A percentile compares a stretch with the other conserved stretches of the same genome.
Evolutionary conservation across 768 basidiomycete species (phyloP).

Genomic region (Ramaria sp.): DNA sequence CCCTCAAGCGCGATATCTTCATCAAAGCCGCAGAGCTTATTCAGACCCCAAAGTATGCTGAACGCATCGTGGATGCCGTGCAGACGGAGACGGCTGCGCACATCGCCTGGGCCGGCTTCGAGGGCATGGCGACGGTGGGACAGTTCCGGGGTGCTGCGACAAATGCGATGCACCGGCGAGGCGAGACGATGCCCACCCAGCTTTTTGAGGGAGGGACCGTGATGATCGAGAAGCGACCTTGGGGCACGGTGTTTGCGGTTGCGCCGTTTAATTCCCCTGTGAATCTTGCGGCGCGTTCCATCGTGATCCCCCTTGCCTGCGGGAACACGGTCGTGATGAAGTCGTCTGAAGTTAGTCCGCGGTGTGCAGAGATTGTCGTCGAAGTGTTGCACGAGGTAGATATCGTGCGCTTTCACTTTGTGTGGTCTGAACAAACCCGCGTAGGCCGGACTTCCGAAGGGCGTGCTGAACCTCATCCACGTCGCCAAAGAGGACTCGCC

Average conservation of each 20-base stretch:
- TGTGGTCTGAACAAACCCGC: background rate
- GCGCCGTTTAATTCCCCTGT: slow-evolving; percentile 42
- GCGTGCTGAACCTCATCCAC: slow-evolving; percentile 47
- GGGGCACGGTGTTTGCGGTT: slow-evolving; percentile 45
- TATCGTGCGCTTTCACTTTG: background rate
- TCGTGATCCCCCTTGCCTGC: slow-evolving; percentile 37
- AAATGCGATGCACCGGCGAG: slow-evolving; percentile 28
- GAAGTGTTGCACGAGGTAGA: slow-evolving; percentile 36
- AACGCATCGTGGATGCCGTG: slow-evolving; percentile 22
- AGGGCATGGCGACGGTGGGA: slow-evolving; percentile 16
- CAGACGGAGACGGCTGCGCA: slow-evolving; percentile 30
- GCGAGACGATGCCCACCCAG: slow-evolving; percentile 31
- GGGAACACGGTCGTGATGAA: slow-evolving; percentile 49
- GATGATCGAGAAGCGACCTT: slow-evolving; percentile 34
- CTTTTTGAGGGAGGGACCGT: slow-evolving; percentile 32
- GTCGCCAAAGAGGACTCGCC: slow-evolving; percentile 35
- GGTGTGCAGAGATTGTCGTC: slow-evolving; percentile 32
- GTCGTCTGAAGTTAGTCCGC: slow-evolving; percentile 39
- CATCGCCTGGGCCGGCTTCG: slow-evolving; percentile 15
- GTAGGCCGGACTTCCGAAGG: slow-evolving; percentile 47
- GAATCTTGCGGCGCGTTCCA: slow-evolving; percentile 32
- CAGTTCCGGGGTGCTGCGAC: slow-evolving; percentile 24
- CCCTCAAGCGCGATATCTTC: slow-evolving; percentile 33
- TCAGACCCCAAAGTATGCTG: slow-evolving; percentile 29
- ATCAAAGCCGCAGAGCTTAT: slow-evolving; percentile 38